Conservation (phyloP, 2,329 filamentous ascomycete species). For the Pezizomycotina sp. region DNA sequence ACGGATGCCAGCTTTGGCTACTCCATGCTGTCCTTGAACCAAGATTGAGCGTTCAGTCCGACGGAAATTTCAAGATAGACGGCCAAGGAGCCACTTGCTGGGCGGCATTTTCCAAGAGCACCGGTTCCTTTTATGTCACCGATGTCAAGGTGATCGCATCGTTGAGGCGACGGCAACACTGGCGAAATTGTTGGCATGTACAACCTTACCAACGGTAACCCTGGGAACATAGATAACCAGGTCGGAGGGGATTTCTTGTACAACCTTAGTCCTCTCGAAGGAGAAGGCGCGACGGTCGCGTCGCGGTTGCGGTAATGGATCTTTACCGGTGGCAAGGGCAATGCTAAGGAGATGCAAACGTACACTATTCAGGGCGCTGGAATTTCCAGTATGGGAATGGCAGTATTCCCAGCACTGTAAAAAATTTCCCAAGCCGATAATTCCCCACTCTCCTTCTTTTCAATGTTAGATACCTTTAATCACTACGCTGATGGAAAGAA, state of each 20-base stretch:
- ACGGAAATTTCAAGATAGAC: constrained; percentile 27
- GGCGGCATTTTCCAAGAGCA: constrained; percentile 36
- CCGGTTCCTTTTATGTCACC: constrained; percentile 41
- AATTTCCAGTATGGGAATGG: too few species aligned
- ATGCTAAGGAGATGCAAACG: too few species aligned
- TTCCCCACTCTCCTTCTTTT: too few species aligned
- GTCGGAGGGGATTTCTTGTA: constrained; percentile 41
- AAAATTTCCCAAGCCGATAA: too few species aligned
- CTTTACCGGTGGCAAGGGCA: too few species aligned
- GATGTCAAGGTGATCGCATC: constrained; percentile 37
- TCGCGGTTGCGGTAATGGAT: too few species aligned
- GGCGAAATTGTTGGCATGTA: constrained; percentile 34
- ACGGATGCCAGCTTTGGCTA: constrained; percentile 45
- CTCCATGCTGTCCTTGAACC: constrained; percentile 34
- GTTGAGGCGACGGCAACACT: constrained; percentile 40
- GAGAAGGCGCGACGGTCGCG: too few species aligned
- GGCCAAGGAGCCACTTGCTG: constrained; percentile 44
- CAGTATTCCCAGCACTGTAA: too few species aligned
- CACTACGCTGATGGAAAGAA: too few species aligned
- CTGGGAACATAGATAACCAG: constrained; percentile 41
- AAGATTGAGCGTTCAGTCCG: constrained; percentile 26
- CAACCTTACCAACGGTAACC: constrained; percentile 35
- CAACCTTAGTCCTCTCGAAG: constrained; percentile 35
- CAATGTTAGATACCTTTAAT: too few species aligned
- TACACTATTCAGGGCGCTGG: too few species aligned